Base-by-base conservation (phyloP, 2,329 filamentous ascomycete genomes). In the Pyrenophora teres region DNA sequence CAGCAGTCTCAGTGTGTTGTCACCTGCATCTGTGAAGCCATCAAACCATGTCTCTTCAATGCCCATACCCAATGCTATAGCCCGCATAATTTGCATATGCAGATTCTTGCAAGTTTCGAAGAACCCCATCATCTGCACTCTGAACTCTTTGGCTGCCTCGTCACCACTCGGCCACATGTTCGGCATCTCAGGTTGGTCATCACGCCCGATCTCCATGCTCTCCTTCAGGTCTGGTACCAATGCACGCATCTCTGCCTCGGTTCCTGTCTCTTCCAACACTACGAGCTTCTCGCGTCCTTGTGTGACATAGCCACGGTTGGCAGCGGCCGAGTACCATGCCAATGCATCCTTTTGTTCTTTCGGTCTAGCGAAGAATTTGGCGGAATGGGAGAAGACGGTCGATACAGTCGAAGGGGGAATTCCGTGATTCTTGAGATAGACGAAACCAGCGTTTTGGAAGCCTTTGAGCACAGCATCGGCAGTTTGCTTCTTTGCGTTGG, bases 381-480 rank as follows among this genome's bases (percentile, higher is more conserved):
- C 71, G 7, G 67, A 71, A 46, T 68, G 59, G 10, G 78, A 70
- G 70, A 94, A 95, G 53, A 87, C 81, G 50, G 81, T 74, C 52
- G 81, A 72, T 10, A 91, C 76, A 8, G 81, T 80, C 7, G 81
- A 76, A 3, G 82, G 65, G 0, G 85, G 75, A 54, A 96, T 87
- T 35, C 88, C 83, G 60, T 93, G 87, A 73, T 93, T 89, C 63
- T 87, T 87, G 33, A 96, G 83, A 75, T 96, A 96, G 58, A 97
- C 83, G 78, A 97, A 96, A 50, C 92, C 92, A 2, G 92, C 89
- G 1, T 83, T 87, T 65, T 92, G 88, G 77, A 97, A 96, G 36
- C 90, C 92, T 46, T 85, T 70, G 10, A 93, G 85, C 61, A 96
- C 86, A 35, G 87, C 84, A 46, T 84, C 75, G 18, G 91, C 92